Base-by-base conservation (phyloP, 768 basidiomycete species). In the Daedaleopsis nitida region DNA sequence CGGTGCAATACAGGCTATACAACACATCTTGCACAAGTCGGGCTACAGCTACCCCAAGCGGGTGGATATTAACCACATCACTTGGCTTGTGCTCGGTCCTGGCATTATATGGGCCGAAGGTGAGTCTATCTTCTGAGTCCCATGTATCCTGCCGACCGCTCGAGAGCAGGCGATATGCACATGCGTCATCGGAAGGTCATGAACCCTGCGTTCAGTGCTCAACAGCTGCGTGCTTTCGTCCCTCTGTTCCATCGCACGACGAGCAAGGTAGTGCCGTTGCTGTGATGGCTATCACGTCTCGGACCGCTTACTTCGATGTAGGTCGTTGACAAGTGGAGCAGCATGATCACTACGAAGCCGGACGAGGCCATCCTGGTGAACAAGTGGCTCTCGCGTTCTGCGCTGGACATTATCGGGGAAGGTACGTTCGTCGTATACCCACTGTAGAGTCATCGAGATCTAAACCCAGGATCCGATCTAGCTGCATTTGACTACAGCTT, bases 21-120 rank as follows among this genome's bases (percentile, higher is more conserved):
- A 70, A 24, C 64, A 69, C 39, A 67, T 70, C 27, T 60, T 64
- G 14, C 66, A 73, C n/a, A 65, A 65, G 14, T 65, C 70, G 1
- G 65, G 64, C n/a, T 70, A 70, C 50, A 62, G 57, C 43, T 73
- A 65, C 50, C 56, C 47, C 23, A 69, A 70, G 52, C 44, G 63
- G 52, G 37, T 39, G 7, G 52, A 53, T n/a, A n/a, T 53, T 24
- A 64, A 59, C 37, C 43, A 57, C 10, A 23, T 54, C 10, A 27
- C 35, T 5, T 54, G 43, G 13, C n/a, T 64, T 8, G 19, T 54
- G 16, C n/a, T 38, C 11, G 63, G 63, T 0, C 55, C 63, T 1
- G 51, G 55, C 16, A 60, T 60, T 19, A 35, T 45, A 1, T 57
- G 55, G 55, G 19, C 34, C 1, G 47, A 58, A 21, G 57, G 62